Conservation (phyloP, 2,329 filamentous ascomycete species). For the Ceratocystis diversiconidia region DNA sequence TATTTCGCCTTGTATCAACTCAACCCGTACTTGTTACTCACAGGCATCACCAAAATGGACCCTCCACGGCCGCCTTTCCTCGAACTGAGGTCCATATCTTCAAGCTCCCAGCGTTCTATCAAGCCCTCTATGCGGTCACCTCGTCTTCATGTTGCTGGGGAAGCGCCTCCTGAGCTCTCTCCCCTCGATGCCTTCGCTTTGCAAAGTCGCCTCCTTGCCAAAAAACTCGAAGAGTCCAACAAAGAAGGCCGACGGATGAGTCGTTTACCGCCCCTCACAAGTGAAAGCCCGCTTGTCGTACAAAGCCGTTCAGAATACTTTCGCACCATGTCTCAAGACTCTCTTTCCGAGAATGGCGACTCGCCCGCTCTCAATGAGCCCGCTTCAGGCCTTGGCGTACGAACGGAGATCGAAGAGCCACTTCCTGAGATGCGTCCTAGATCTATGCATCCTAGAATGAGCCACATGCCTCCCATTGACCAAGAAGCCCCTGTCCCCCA, state of each 20-base stretch:
- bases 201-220: conserved; percentile 76
- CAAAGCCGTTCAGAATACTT: conserved; percentile 71
- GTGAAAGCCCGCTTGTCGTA: conserved; percentile 62
- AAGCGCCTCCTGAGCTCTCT: conserved; percentile 77
- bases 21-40: background rate
- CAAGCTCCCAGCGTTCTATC: conserved; percentile 32
- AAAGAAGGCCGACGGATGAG: conserved; percentile 67
- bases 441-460: conserved; percentile 64
- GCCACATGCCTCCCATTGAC: conserved; percentile 39
- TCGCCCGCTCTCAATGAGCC: conserved; percentile 20
- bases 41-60: conserved; percentile 30
- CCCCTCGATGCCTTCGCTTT: conserved; percentile 90
- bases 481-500: conserved; percentile 21
- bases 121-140: conserved; percentile 51
- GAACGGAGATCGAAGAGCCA: conserved; percentile 44
- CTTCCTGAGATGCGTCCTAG: conserved; percentile 44
- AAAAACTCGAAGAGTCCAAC: conserved; percentile 67
- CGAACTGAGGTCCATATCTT: conserved; percentile 45
- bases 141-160: conserved; percentile 61
- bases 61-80: conserved; percentile 40
- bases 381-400: conserved; percentile 33
- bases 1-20: background rate
- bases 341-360: conserved; percentile 26
- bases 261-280: conserved; percentile 67
- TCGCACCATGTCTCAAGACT: conserved; percentile 56